Evolutionary conservation across 108 stramenopile species (phyloP), one percentile per base, ranked within the genome.

Genomic region (Pseudonitzschia delicatissima): DNA sequence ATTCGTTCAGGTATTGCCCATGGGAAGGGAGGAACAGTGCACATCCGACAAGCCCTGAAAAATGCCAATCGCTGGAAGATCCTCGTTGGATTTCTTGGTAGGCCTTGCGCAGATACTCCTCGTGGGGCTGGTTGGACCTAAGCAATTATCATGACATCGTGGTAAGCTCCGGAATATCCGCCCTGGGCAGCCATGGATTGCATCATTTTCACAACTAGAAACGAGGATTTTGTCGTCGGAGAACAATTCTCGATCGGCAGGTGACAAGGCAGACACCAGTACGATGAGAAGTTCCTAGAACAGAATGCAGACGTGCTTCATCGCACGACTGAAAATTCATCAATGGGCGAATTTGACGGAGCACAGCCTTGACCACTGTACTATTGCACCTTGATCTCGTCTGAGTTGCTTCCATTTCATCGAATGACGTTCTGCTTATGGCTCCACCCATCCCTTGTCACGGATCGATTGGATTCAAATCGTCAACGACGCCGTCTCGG

Each of bases 21-120:
- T 55, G 53, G 32, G 53, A 55, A n/a, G 32, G 17, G 31, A 2
- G 53, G 53, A 55, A 55, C 53, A n/a, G 17, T 55, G 28, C 0
- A 33, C 32, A 27, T 55, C 53, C 31, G 15, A 31, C n/a, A 1
- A 27, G 1, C 53, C 53, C 32, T 42, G 40, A 42, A 42, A 42
- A 0, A 42, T 42, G 13, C 40, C 40, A 42, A 42, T 15, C 15
- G 40, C 40, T 55, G 53, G 31, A 55, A 55, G 53, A 55, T 55
- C 0, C 31, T 27, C 32, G 5, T 51, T 51, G 21, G 23, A 26
- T 51, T 20, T 21, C n/a, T 13, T 23, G 5, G 60, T 55, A 55
- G 9, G 9, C 1, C 32, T 33, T 27, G 0, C 31, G 28, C 11
- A 55, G 0, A 33, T 31, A 13, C 15, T 35, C 53, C n/a, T 55